Conservation (phyloP, 805 yeast genomes). For the Zygosaccharomyces bailii region DNA sequence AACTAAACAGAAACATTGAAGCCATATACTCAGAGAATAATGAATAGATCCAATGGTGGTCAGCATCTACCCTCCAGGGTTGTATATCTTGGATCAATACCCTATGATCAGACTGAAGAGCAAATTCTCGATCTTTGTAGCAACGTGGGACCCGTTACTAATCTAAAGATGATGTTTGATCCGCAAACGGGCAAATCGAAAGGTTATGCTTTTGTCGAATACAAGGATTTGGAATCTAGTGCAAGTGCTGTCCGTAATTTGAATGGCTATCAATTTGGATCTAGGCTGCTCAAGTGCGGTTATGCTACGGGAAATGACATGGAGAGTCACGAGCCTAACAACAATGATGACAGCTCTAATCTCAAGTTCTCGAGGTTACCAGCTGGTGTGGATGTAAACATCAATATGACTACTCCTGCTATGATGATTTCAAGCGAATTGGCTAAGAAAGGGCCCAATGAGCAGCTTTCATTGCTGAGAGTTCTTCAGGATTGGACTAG, state of each 20-base stretch:
- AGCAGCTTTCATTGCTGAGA: conserved; percentile 28
- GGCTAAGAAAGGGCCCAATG: conserved; percentile 22
- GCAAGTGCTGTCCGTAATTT: conserved; percentile 86
- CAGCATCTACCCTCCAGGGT: conserved; percentile 38
- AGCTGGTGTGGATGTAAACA: conserved; percentile 45
- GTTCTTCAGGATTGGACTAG: conserved; percentile 51
- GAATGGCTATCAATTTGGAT: conserved; percentile 73
- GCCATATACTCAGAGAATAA: neutral
- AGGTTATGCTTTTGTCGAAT: conserved; percentile 87
- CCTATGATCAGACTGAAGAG: conserved; percentile 90
- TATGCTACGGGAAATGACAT: conserved; percentile 54
- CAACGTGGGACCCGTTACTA: conserved; percentile 84
- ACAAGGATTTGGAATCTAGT: conserved; percentile 79
- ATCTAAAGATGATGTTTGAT: conserved; percentile 75
- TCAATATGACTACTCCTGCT: conserved; percentile 39
- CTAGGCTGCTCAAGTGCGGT: conserved; percentile 68
- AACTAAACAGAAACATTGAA: neutral
- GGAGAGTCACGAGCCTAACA: conserved; percentile 14
- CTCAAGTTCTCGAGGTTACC: conserved; percentile 50
- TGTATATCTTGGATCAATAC: conserved; percentile 82
- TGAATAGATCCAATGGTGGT: conserved; percentile 17
- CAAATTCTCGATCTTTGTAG: conserved; percentile 83
- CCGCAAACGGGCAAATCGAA: conserved; percentile 85
- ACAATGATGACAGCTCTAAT: conserved; percentile 10
- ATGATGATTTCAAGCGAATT: conserved; percentile 37